Percentiles rank a stretch among this genome's conserved stretches.
phyloP scores from a whole-genome alignment of 2,329 filamentous ascomycete genomes.

The Diaporthe citri region DNA sequence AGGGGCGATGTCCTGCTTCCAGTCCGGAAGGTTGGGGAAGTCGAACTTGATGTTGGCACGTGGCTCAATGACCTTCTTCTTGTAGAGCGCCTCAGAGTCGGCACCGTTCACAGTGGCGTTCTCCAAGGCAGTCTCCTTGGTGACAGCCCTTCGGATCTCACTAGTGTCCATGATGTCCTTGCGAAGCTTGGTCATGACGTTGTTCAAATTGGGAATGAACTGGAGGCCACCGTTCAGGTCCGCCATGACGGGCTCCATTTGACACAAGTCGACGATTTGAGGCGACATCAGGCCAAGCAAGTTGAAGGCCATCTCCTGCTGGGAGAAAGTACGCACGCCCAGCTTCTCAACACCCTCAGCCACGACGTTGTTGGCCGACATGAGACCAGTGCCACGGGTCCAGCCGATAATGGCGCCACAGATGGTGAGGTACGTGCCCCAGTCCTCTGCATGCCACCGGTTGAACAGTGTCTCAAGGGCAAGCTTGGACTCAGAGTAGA shows the following conservation, averaged over 20 bases:
- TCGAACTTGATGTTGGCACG: conserved; percentile 98
- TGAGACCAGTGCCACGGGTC: conserved; percentile 98
- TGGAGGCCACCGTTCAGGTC: conserved; percentile 98
- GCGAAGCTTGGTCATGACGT: conserved; percentile 91
- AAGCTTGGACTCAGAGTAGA: conserved; percentile 98
- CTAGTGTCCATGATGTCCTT: conserved; percentile 96
- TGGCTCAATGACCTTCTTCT: conserved; percentile 92
- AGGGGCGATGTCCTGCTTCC: conserved; percentile 90
- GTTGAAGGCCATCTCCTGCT: conserved; percentile 99
- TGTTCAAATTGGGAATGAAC: conserved; percentile 96
- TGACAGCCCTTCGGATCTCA: conserved; percentile 92
- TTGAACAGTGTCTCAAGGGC: conserved; percentile 98
- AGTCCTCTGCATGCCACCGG: conserved; percentile 97
- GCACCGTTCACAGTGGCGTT: conserved; percentile 98
- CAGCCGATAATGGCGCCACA: conserved; percentile 98
- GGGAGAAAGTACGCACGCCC: conserved; percentile 97
- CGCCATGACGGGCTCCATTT: conserved; percentile 94
- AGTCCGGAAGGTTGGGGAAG: conserved; percentile 91
- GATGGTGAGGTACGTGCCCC: conserved; percentile 97
- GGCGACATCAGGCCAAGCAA: conserved; percentile 96
- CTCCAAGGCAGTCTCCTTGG: conserved; percentile 95
- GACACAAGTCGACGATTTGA: conserved; percentile 93
- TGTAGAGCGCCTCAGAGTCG: conserved; percentile 90
- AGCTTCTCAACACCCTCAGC: conserved; percentile 97
- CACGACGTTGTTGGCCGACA: conserved; percentile 98